These are phyloP conservation scores for Prosopis cineraria DNA, from an alignment of 306 rosid genomes.

Conservation along the genomic window DNA sequence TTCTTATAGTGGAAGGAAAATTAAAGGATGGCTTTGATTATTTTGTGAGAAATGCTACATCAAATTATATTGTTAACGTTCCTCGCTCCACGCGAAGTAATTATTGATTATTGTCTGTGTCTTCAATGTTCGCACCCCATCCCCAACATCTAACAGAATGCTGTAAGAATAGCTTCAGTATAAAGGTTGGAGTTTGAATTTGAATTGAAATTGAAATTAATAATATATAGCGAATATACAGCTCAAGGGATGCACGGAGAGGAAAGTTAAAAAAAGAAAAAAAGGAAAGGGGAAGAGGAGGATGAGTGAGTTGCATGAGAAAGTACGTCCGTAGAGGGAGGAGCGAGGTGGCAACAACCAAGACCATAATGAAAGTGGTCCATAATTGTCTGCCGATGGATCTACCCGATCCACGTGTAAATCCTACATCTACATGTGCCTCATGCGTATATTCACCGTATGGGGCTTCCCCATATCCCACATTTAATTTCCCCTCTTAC, in stretches of 20 bases:
- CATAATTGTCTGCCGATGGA: conserved; percentile 1
- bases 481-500: conserved; percentile 45
- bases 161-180: no score
- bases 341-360: background rate
- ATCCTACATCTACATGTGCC: conserved; percentile 29
- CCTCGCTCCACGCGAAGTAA: no score
- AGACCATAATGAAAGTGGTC: background rate
- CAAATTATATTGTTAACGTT: no score
- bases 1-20: no score
- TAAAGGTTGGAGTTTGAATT: no score
- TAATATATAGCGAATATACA: no score
- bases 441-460: conserved; percentile 30
- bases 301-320: background rate
- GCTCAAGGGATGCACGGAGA: background rate
- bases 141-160: no score
- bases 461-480: background rate
- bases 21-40: background rate
- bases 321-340: background rate
- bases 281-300: background rate
- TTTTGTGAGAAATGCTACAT: conserved; percentile 19
- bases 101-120: no score
- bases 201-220: no score
- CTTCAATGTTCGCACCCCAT: no score
- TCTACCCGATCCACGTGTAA: conserved; percentile 28
- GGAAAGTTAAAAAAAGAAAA: background rate